phyloP scores from a whole-genome alignment of 306 rosid genomes.

The Fragaria nilgerrensis region DNA sequence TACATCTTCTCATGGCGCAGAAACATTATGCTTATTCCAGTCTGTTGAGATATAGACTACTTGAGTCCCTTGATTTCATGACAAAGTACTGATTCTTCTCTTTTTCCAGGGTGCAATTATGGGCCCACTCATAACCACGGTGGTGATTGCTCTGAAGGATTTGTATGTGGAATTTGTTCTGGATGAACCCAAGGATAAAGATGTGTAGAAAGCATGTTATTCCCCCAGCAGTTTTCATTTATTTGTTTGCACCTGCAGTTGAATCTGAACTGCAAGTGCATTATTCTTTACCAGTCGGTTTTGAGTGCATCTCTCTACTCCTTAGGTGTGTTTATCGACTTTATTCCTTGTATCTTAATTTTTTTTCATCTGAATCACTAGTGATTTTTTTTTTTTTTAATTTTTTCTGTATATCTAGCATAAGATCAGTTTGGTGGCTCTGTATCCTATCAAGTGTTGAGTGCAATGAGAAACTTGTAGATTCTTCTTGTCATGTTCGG shows the following conservation, averaged over 20 bases:
- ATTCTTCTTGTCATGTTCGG: conserved; percentile 1
- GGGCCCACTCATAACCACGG: conserved; percentile 98
- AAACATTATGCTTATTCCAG: not conserved
- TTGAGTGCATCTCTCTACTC: conserved; percentile 22
- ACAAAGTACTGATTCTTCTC: not conserved
- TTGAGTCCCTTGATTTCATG: not conserved
- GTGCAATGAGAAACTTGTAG: not conserved
- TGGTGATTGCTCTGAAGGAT: conserved; percentile 86
- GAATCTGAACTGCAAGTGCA: conserved; percentile 22
- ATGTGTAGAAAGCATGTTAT: conserved; percentile 22
- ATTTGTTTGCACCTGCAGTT: conserved; percentile 33
- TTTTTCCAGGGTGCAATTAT: conserved; percentile 80
- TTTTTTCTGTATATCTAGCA: conserved; percentile 9
- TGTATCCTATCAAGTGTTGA: not conserved
- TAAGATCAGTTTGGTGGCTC: not conserved
- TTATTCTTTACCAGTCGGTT: conserved; percentile 30
- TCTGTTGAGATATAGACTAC: not conserved
- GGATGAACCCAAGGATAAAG: conserved; percentile 52
- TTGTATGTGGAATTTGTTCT: conserved; percentile 88
- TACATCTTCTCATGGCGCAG: not conserved
- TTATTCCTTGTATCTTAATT: conserved; percentile 24
- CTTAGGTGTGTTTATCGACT: conserved; percentile 16
- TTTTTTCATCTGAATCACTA: conserved; percentile 2
- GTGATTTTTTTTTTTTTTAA: not conserved
- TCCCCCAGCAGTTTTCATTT: conserved; percentile 10